Evolutionary conservation across 495 filamentous ascomycete species (phyloP), one percentile per base, ranked within the genome.

Genomic region (Bathelium albidoporum): DNA sequence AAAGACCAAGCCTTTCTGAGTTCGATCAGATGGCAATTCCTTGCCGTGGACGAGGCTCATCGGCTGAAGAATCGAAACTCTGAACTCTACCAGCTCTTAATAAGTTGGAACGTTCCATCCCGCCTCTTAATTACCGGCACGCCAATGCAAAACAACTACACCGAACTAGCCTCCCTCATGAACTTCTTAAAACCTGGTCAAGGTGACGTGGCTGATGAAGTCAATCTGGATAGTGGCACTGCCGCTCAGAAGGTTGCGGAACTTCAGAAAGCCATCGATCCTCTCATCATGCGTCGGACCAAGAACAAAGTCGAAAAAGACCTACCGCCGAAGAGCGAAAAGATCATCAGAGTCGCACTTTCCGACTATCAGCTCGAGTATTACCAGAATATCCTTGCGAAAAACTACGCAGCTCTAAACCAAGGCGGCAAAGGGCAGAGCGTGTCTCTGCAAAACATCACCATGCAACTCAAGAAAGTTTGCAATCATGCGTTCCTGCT

Each of bases 401-500:
- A 91, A 59, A 99, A 99, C 68, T 99, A 97, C 69, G 88, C 91
- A 31, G 94, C 93, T 9, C 81, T 99, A 58, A 96, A 95, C 69
- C 85, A 93, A 67, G 93, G 91, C 24, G 84, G 85, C 29, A 90
- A 83, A 59, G 94, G 91, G 9, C 87, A 89, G 70, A 96, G 96
- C 73, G 91, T 94, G 66, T 96, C 91, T 1, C 76, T 97, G n/a
- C 75, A 97, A 61, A 99, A 99, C 75, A 95, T 99, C 71, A 96
- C 97, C 82, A 99, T 99, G 93, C 95, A 99, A 72, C 74, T 99
- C 69, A 97, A 97, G 79, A 99, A 99, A 74, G 90, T 91, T 66
- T 96, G 91, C 80, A 97, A 97, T 66, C 94, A 99, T 71, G 91
- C 94, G 4, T 96, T 95, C 77, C 95, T 97, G 87, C 96, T 99